Percentiles rank a stretch among this genome's conserved stretches.
phyloP scores from a whole-genome alignment of 1,284 basidiomycete species.

The Malassezia arunalokei region DNA sequence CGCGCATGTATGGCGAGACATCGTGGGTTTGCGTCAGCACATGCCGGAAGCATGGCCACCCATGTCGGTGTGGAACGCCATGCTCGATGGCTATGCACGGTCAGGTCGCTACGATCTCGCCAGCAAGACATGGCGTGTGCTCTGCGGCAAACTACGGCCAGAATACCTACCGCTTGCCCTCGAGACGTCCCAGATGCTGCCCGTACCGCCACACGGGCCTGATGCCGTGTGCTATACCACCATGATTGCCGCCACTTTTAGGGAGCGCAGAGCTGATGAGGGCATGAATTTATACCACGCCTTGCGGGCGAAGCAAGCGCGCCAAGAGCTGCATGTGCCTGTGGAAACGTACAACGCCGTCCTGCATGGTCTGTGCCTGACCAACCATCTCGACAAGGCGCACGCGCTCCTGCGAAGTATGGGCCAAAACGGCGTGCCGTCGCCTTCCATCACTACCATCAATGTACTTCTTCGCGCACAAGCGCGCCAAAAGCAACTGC shows the following conservation, averaged over 20 bases:
- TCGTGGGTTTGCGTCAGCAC: conserved; percentile 7
- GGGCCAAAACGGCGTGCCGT: conserved; percentile 18
- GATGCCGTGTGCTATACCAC: conserved; percentile 31
- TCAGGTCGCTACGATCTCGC: conserved; percentile 20
- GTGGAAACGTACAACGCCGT: conserved; percentile 33
- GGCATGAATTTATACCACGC: conserved; percentile 23
- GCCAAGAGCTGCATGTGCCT: conserved; percentile 11
- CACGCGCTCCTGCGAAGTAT: conserved; percentile 21
- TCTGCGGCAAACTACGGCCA: conserved; percentile 1
- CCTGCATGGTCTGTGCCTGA: conserved; percentile 23
- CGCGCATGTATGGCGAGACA: conserved; percentile 22
- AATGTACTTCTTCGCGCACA: conserved; percentile 31
- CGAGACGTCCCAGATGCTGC: not conserved
- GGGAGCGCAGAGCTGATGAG: conserved; percentile 9
- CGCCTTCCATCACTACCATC: conserved; percentile 31
- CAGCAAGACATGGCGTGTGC: conserved; percentile 21
- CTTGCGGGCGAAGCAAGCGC: conserved; percentile 6
- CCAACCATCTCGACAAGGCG: conserved; percentile 15
- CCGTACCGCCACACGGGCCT: conserved; percentile 1
- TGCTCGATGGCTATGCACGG: conserved; percentile 31
- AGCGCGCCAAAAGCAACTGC: conserved; percentile 19
- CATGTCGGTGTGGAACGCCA: conserved; percentile 24
- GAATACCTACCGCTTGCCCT: not conserved
- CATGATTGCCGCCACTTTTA: conserved; percentile 30
- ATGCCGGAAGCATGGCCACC: conserved; percentile 12